These are phyloP conservation scores for Clarireedia hainanense DNA, from an alignment of 2,329 filamentous ascomycete genomes.

Conservation along the genomic window DNA sequence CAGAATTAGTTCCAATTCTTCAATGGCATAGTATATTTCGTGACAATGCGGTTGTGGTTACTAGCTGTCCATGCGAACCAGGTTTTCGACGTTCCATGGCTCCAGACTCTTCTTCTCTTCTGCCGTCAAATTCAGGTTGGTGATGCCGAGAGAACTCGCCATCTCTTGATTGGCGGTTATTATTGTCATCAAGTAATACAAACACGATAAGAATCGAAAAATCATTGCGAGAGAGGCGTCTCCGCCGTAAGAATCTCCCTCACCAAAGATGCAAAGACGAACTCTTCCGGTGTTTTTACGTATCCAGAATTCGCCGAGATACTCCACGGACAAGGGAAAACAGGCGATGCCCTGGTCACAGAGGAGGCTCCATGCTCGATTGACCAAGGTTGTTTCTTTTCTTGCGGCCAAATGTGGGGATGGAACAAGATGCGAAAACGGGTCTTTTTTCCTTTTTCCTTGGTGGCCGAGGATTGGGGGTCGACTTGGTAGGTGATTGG, in stretches of 20 bases:
- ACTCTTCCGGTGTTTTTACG: slow-evolving; percentile 9
- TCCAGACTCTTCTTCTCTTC: too few species aligned
- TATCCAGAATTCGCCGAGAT: slow-evolving; percentile 7
- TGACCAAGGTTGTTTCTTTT: not conserved
- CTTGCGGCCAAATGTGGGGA: not conserved
- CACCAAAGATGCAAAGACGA: too few species aligned
- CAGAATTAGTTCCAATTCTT: too few species aligned
- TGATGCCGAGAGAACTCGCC: too few species aligned
- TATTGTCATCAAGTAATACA: not conserved
- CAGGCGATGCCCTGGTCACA: not conserved
- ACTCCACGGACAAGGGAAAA: not conserved
- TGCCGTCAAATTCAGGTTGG: too few species aligned
- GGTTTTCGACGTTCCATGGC: too few species aligned
- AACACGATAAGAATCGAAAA: not conserved
- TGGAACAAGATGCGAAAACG: not conserved
- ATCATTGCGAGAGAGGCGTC: too few species aligned
- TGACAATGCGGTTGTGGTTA: too few species aligned
- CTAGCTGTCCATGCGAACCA: too few species aligned
- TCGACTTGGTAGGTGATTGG: not conserved
- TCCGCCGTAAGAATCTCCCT: too few species aligned
- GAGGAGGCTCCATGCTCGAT: not conserved
- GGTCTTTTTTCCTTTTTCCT: too few species aligned
- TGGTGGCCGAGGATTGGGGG: not conserved
- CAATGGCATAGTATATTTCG: too few species aligned
- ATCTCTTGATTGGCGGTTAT: not conserved